These are phyloP conservation scores for Amborella trichopoda DNA, from an alignment of 164 flowering plant genomes.

Conservation along the genomic window DNA sequence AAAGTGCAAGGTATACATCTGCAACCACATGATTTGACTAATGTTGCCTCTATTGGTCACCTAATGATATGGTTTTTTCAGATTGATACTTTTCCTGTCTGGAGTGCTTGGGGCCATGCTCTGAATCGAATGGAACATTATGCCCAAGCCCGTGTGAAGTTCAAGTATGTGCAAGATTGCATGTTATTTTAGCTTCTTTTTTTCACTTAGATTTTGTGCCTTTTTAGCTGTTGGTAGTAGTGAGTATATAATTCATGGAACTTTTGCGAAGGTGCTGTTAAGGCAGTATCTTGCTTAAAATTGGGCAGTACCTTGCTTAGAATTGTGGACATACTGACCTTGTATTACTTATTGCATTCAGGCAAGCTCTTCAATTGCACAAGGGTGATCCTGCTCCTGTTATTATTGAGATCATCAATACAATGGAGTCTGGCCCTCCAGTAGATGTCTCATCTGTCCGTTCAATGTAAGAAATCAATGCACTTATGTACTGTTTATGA, in stretches of 20 bases:
- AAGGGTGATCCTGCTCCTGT: conserved; percentile 69
- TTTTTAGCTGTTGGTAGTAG: too few species aligned
- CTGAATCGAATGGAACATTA: conserved; percentile 90
- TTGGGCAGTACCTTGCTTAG: background rate
- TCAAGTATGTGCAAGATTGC: conserved; percentile 41
- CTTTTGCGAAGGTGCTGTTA: background rate
- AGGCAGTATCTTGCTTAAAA: background rate
- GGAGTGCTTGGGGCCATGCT: conserved; percentile 99
- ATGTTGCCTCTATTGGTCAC: background rate
- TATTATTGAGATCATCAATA: conserved; percentile 74
- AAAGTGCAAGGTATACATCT: conserved; percentile 80
- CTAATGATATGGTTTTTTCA: conserved; percentile 17
- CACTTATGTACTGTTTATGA: too few species aligned
- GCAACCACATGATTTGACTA: background rate
- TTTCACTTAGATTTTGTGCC: background rate
- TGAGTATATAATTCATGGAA: background rate
- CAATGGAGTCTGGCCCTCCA: conserved; percentile 93
- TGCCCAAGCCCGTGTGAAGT: conserved; percentile 96
- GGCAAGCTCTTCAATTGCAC: conserved; percentile 94
- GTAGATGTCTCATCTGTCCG: conserved; percentile 92
- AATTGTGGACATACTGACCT: background rate
- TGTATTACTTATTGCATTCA: conserved; percentile 11
- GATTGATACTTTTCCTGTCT: conserved; percentile 95
- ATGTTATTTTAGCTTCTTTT: background rate
- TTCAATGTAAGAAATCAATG: conserved; percentile 77